Conservation (phyloP, 2,329 filamentous ascomycete genomes). For the Aspergillus sp. region DNA sequence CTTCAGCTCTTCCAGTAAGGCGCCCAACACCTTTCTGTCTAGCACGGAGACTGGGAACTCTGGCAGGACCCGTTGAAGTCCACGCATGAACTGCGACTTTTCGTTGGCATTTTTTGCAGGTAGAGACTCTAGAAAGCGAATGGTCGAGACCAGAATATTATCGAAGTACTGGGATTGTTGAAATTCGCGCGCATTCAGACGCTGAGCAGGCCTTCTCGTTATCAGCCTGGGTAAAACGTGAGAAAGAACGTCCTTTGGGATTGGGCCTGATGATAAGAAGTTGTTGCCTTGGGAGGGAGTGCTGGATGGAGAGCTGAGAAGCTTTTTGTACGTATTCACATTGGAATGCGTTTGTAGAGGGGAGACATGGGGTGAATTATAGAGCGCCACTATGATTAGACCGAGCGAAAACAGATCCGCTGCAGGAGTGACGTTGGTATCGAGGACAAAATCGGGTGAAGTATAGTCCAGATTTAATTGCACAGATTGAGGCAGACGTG, state of each 20-base stretch:
- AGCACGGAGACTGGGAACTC: conserved; percentile 93
- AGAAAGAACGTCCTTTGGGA: conserved; percentile 75
- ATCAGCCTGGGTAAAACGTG: conserved; percentile 83
- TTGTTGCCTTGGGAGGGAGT: conserved; percentile 80
- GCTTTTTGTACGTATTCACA: conserved; percentile 78
- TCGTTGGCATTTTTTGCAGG: conserved; percentile 90
- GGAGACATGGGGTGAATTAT: conserved; percentile 90
- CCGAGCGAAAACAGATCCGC: conserved; percentile 95
- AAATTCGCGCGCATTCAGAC: conserved; percentile 85
- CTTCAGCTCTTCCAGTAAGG: conserved; percentile 88
- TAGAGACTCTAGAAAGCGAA: conserved; percentile 88
- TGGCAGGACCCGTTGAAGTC: conserved; percentile 79
- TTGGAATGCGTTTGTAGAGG: conserved; percentile 82
- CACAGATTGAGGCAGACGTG: conserved; percentile 75
- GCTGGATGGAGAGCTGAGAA: conserved; percentile 76
- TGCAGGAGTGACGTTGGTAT: conserved; percentile 79
- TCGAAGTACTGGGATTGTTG: conserved; percentile 96
- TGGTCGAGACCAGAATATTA: conserved; percentile 93
- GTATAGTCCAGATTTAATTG: conserved; percentile 92
- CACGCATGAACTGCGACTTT: conserved; percentile 88
- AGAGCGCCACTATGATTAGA: conserved; percentile 82
- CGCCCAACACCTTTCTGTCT: conserved; percentile 90
- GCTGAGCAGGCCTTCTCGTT: conserved; percentile 80
- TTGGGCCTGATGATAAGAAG: conserved; percentile 74
- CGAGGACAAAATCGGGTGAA: conserved; percentile 91